Evolutionary conservation across 495 filamentous ascomycete species (phyloP), one percentile per base, ranked within the genome.

Genomic region (Corynascus novoguineensis): DNA sequence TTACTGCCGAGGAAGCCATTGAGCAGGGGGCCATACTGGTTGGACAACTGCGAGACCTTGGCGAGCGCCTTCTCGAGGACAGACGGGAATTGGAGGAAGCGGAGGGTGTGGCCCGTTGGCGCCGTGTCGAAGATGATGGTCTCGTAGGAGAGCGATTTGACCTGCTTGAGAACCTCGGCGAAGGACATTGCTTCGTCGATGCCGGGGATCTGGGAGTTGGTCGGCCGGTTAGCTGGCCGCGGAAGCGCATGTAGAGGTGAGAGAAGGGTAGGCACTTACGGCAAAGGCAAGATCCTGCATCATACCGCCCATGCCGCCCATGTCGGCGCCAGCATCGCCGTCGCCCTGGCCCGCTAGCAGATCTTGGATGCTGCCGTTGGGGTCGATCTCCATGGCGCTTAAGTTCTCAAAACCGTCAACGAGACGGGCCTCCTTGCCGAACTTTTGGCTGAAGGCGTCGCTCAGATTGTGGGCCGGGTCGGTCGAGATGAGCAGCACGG

Each of bases 181-280:
- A 97, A 99, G 48, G 93, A 97, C 95, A 97, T 97, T 66, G 93
- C 93, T 73, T 99, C 93, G 71, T 99, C 93, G 55, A 99, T 92
- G 72, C 93, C 93, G 50, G 93, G 93, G 41, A 98, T 97, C 91
- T 97, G n/a, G n/a, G n/a, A n/a, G 63, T 25, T 51, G n/a, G 15
- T 1, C 7, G 29, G 5, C 5, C 17, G 14, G 64, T 68, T 12
- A 67, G 62, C 37, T 14, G n/a, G n/a, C n/a, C n/a, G 14, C 34
- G 34, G 1, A 38, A 10, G 35, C 15, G 1, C 0, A 14, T 14
- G 31, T 46, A 25, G n/a, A 17, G 10, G 38, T 8, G 34, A 14
- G 10, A 35, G n/a, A 12, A 22, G 14, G 31, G 17, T 24, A 12
- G 6, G 11, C 17, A 69, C 80, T 34, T 71, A 83, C 81, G 25